Conservation (phyloP, 129 eudicot genomes). For the Scalesia atractyloides region DNA sequence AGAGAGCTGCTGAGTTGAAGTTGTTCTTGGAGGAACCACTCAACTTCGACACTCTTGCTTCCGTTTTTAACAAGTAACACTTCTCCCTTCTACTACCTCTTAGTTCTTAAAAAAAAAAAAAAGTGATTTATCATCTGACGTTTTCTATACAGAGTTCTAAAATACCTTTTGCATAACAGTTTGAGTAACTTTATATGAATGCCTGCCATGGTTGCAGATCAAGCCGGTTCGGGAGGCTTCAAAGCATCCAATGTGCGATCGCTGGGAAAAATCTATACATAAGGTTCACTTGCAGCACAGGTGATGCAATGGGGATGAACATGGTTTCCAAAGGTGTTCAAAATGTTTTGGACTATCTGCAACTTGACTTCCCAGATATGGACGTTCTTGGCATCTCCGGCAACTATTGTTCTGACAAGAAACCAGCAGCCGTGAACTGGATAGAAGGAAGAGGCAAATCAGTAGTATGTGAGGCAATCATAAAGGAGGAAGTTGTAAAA, state of each 20-base stretch:
- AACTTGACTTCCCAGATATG: constrained; percentile 55
- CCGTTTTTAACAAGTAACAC: constrained; percentile 56
- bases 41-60: constrained; percentile 53
- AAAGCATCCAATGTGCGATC: constrained; percentile 48
- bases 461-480: constrained; percentile 60
- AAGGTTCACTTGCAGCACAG: constrained; percentile 67
- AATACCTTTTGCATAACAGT: neutral
- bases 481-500: constrained; percentile 54
- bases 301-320: constrained; percentile 82
- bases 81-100: too few species aligned
- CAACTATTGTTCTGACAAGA: constrained; percentile 59
- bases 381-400: constrained; percentile 71
- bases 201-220: constrained; percentile 38
- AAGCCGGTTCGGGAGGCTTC: constrained; percentile 65
- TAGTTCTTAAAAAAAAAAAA: neutral
- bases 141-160: neutral
- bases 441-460: constrained; percentile 61
- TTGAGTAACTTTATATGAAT: neutral
- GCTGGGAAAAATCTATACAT: constrained; percentile 71
- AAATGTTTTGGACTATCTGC: constrained; percentile 56
- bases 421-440: constrained; percentile 65
- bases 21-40: constrained; percentile 61
- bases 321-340: constrained; percentile 66
- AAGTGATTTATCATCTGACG: neutral
- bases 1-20: constrained; percentile 72